phyloP scores from a whole-genome alignment of 805 yeast species.

The Sugiyamaella mastotermitis region DNA sequence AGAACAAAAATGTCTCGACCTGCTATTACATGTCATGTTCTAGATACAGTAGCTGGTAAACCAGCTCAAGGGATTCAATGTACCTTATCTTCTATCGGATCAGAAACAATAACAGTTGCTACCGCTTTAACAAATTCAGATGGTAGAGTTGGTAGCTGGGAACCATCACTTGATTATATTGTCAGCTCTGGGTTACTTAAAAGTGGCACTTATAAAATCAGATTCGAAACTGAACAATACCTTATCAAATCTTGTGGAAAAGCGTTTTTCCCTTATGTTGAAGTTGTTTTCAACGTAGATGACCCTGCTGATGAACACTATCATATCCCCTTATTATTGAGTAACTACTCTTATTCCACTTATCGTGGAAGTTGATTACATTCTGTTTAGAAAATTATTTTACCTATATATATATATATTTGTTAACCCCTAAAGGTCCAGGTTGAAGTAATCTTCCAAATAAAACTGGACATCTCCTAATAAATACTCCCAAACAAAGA shows the following conservation, averaged over 20 bases:
- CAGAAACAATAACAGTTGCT: slow-evolving; percentile 43
- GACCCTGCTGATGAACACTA: slow-evolving; percentile 73
- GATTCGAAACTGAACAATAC: slow-evolving; percentile 71
- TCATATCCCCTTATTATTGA: slow-evolving; percentile 79
- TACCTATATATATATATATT: too few species aligned
- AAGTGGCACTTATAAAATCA: slow-evolving; percentile 47
- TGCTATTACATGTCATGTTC: slow-evolving; percentile 80
- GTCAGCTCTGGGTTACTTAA: slow-evolving; percentile 47
- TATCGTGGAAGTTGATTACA: slow-evolving; percentile 66
- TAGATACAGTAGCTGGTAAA: slow-evolving; percentile 76
- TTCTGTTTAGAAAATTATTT: too few species aligned
- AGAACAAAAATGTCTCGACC: too few species aligned
- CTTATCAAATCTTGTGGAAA: slow-evolving; percentile 35
- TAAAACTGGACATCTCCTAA: not conserved
- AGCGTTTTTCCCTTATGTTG: slow-evolving; percentile 85
- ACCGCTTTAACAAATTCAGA: slow-evolving; percentile 67
- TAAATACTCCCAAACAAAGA: slow-evolving; percentile 22
- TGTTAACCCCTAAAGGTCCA: too few species aligned
- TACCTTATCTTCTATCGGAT: slow-evolving; percentile 31
- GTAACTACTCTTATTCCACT: slow-evolving; percentile 85
- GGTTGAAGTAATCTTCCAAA: too few species aligned
- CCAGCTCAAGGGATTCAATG: slow-evolving; percentile 80
- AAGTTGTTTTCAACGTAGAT: slow-evolving; percentile 63
- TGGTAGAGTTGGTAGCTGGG: slow-evolving; percentile 76
- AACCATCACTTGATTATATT: slow-evolving; percentile 37